A percentile compares a stretch with the other conserved stretches of the same genome.
These are phyloP conservation scores for Aspergillus pseudoglaucus DNA, from an alignment of 2,329 filamentous ascomycete genomes.

Conservation along the genomic window DNA sequence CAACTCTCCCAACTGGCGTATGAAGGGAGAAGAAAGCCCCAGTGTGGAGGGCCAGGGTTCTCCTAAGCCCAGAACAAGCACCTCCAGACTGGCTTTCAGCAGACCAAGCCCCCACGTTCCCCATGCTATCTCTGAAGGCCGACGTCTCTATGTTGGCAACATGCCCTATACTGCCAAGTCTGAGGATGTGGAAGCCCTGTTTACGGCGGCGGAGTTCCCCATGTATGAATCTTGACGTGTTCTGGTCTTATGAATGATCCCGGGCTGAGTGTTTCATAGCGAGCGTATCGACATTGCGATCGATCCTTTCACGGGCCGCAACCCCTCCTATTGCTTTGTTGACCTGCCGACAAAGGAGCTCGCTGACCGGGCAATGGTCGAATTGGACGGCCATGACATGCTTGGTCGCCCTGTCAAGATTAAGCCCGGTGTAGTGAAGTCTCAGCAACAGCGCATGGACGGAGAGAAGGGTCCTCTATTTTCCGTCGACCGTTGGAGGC, in stretches of 20 bases:
- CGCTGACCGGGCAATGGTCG: conserved; percentile 52
- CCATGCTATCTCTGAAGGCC: conserved; percentile 35
- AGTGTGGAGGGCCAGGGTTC: conserved; percentile 21
- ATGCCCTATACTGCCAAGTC: conserved; percentile 49
- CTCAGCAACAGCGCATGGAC: conserved; percentile 14
- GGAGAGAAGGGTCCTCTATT: conserved; percentile 16
- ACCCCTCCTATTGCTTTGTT: conserved; percentile 70
- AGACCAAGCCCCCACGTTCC: conserved; percentile 25
- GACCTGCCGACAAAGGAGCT: conserved; percentile 55
- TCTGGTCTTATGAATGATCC: neutral
- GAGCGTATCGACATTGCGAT: conserved; percentile 62
- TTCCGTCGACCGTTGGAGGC: conserved; percentile 39
- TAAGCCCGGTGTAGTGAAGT: conserved; percentile 58
- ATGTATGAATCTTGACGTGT: conserved; percentile 22
- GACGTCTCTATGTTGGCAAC: conserved; percentile 50
- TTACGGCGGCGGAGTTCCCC: conserved; percentile 34
- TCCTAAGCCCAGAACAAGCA: conserved; percentile 21
- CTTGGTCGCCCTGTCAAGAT: conserved; percentile 57
- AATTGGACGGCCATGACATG: conserved; percentile 50
- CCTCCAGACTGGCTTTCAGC: conserved; percentile 26
- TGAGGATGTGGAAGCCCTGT: conserved; percentile 45
- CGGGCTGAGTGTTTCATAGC: conserved; percentile 27
- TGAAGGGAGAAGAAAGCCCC: conserved; percentile 33
- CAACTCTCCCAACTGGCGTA: conserved; percentile 37
- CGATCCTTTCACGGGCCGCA: conserved; percentile 61